Evolutionary conservation across 495 filamentous ascomycete genomes (phyloP).

Genomic region (Peziza echinospora): DNA sequence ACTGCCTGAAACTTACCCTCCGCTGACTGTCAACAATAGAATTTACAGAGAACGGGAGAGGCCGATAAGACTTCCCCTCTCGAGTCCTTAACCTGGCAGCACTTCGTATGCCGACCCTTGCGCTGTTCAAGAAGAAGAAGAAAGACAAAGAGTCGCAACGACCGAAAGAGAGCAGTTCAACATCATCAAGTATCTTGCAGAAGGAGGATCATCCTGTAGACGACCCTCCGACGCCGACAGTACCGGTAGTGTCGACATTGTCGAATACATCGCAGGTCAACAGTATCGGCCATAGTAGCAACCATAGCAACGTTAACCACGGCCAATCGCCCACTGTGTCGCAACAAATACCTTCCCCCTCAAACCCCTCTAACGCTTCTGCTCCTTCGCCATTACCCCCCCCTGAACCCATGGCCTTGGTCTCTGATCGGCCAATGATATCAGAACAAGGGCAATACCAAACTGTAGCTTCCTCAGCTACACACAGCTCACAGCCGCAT

Average conservation of each 20-base stretch:
- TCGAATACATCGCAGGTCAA: conserved; percentile 38
- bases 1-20: no score
- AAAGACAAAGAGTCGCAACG: conserved; percentile 42
- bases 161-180: conserved; percentile 19
- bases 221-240: conserved; percentile 21
- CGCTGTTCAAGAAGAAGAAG: conserved; percentile 92
- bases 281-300: conserved; percentile 31
- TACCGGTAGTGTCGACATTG: conserved; percentile 35
- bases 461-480: conserved; percentile 21
- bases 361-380: conserved; percentile 23
- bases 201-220: conserved; percentile 2
- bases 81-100: neutral
- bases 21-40: no score
- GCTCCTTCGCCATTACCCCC: conserved; percentile 18
- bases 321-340: conserved; percentile 15
- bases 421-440: conserved; percentile 24
- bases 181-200: conserved; percentile 12
- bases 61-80: neutral
- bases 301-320: conserved; percentile 28
- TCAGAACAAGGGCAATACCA: conserved; percentile 20
- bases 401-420: conserved; percentile 19
- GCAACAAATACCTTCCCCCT: conserved; percentile 7
- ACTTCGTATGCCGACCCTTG: conserved; percentile 44
- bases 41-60: neutral
- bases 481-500: conserved; percentile 32